Evolutionary conservation across 331 rosid genomes (phyloP), one percentile per base, ranked within the genome.

Genomic region (Rhamnella rubrinervis): DNA sequence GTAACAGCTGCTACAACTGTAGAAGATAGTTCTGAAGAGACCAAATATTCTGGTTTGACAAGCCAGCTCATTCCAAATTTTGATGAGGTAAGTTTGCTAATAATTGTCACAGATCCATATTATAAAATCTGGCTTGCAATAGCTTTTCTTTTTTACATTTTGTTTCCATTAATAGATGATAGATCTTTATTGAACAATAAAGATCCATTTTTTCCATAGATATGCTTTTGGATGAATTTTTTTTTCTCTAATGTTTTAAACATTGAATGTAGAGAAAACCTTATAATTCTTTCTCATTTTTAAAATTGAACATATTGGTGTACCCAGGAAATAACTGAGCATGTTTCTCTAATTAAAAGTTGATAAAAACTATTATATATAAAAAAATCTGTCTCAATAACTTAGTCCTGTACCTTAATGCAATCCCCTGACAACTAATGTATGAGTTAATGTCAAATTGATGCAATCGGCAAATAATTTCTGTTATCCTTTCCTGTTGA

Each of bases 1-100:
- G 52, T 55, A 76, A 49, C 79, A 85, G 92, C 84, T 75, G 70
- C 78, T 67, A 61, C 75, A 72, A 83, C 70, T 70, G 64, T 75
- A 46, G 92, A 77, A 75, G 74, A 77, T 59, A 82, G 39, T 59
- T 69, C 83, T 61, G 78, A 86, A 79, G 93, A 82, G 77, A 75
- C 28, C 55, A 50, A 78, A 67, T 60, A 77, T 67, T 79, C 89
- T 61, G 80, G 79, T 60, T 71, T 59, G 62, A 73, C 81, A 70
- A 81, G 82, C 64, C 63, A 75, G 44, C 79, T 76, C 16, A 52
- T 85, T 81, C 90, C 89, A 40, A 85, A 81, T 52, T 63, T 84
- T 50, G 68, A 84, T 1, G 93, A 90, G 87, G 97, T 88, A 70
- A 65, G 83, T 68, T 74, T 51, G 41, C 55, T 38, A 19, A 59